Base-by-base conservation (phyloP, 2,329 filamentous ascomycete species). In the Diaporthe ilicicola region DNA sequence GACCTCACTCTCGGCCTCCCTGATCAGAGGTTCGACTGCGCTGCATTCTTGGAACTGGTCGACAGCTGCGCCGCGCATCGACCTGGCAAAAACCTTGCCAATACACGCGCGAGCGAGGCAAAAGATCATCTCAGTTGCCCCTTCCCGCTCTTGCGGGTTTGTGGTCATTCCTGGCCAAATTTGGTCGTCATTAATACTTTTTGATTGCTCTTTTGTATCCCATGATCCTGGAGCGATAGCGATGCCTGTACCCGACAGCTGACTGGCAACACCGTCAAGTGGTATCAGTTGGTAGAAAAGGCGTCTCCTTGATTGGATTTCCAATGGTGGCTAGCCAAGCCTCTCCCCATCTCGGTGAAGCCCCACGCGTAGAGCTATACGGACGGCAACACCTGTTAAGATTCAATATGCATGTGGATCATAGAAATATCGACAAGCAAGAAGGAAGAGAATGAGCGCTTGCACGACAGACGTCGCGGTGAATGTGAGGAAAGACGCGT, bases 391-490 rank as follows among this genome's bases (percentile, higher is more conserved):
- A 4, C 85, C 85, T 12, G 87, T 81, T 34, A 85, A 78, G 56
- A 85, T 84, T 85, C 86, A 89, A 66, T 85, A 84, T 0, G 84
- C 84, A 48, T 86, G 82, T 15, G 83, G 80, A 71, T 87, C 85
- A 50, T 67, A n/a, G 37, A 17, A 59, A 13, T 37, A 9, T 1
- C 64, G 69, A 37, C 53, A 56, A 37, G 54, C 53, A 39, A 71
- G 42, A 9, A 89, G 76, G 65, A 84, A 87, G 0, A 90, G 78
- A 0, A 86, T 79, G 55, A 86, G 84, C 0, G 86, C 86, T 78
- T 90, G 87, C 19, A 90, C 75, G 0, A 88, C 82, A n/a, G 82
- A 79, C n/a, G 88, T 73, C 56, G 87, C 85, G 0, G 84, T 86
- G 0, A 86, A 85, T 32, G 82, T 83, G 8, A 90, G 79, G 51